Evolutionary conservation across 768 basidiomycete genomes (phyloP).

Genomic region (Suillus lakei): DNA sequence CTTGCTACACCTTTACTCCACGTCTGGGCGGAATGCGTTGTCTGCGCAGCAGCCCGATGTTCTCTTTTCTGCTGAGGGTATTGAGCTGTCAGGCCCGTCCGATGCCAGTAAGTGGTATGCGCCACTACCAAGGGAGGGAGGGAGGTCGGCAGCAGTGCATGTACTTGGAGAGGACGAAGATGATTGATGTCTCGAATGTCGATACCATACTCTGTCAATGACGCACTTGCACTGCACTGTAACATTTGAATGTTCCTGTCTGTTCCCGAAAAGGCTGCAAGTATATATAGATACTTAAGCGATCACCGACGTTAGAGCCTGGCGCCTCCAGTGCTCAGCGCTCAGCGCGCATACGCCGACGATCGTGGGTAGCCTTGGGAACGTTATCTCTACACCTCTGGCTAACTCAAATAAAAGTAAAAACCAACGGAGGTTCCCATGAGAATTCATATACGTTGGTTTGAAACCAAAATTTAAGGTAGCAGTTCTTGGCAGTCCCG

Average conservation of each 20-base stretch:
- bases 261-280: no score
- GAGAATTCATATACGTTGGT: not conserved
- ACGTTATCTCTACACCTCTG: not conserved
- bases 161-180: constrained; percentile 60
- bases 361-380: not conserved
- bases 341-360: no score
- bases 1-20: constrained; percentile 71
- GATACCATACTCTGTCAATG: no score
- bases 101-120: constrained; percentile 64
- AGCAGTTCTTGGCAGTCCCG: no score
- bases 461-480: not conserved
- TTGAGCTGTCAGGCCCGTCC: constrained; percentile 45
- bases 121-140: constrained; percentile 53
- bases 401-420: not conserved
- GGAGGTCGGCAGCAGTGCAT: constrained; percentile 35
- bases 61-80: constrained; percentile 39
- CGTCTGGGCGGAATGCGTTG: constrained; percentile 62
- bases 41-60: constrained; percentile 8
- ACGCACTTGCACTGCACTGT: no score
- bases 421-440: not conserved
- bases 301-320: no score
- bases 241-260: no score
- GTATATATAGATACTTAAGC: no score
- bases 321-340: no score
- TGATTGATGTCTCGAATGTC: constrained; percentile 18